These are phyloP conservation scores for Miscanthus lutarioriparius DNA, from an alignment of 176 grass and related monocot species.

Conservation along the genomic window DNA sequence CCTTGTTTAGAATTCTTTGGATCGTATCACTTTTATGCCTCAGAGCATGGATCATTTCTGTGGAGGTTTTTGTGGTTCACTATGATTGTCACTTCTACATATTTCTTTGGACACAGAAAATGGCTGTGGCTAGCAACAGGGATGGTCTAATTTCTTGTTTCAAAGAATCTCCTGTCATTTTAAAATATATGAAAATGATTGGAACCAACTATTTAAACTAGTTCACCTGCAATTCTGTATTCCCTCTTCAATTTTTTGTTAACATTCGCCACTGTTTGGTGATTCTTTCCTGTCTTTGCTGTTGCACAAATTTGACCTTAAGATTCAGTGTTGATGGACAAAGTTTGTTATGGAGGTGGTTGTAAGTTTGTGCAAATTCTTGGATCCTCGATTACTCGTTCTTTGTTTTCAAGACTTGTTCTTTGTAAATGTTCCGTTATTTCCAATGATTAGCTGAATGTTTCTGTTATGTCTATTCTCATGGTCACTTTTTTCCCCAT, in stretches of 20 bases:
- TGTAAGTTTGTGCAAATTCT: not conserved
- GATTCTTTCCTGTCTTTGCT: not conserved
- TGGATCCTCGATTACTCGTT: not conserved
- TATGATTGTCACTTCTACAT: not conserved
- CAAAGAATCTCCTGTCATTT: not conserved
- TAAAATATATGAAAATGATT: not conserved
- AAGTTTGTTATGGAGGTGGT: not conserved
- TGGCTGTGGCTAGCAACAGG: not conserved
- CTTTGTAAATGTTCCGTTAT: not conserved
- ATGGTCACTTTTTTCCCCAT: not conserved
- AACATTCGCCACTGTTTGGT: not conserved
- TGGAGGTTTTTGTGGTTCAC: not conserved
- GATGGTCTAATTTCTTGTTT: not conserved
- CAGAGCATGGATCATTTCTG: not conserved
- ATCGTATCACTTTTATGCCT: not conserved
- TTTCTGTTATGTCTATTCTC: not conserved
- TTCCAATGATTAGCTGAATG: not conserved
- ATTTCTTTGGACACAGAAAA: not conserved
- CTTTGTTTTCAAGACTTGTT: not conserved
- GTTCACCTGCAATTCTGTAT: not conserved
- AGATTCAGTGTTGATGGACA: not conserved
- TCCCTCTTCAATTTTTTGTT: not conserved
- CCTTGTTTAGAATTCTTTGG: not conserved
- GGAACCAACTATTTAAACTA: not conserved
- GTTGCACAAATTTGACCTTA: not conserved